These are phyloP conservation scores for Ceratobasidium sp. DNA, from an alignment of 1,284 basidiomycete species.

Conservation along the genomic window DNA sequence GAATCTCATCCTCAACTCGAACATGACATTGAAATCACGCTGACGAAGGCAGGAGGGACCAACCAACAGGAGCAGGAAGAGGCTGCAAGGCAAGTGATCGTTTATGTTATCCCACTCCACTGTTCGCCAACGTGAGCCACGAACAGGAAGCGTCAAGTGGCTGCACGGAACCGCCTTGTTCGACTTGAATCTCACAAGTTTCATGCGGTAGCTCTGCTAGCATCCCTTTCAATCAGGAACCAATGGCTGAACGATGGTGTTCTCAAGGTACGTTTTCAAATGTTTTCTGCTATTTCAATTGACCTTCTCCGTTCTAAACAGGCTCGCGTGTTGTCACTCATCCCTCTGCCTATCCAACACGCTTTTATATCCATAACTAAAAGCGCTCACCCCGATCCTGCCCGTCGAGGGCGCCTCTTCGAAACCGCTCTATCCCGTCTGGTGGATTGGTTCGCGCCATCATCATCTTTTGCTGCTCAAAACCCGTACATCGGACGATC, in stretches of 20 bases:
- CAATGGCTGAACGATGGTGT: constrained; percentile 84
- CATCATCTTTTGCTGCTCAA: constrained; percentile 34
- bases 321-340: constrained; percentile 86
- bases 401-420: constrained; percentile 84
- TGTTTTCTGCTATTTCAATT: constrained; percentile 22
- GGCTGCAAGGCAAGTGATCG: constrained; percentile 8
- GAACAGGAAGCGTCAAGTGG: constrained; percentile 40
- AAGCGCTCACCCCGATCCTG: constrained; percentile 81
- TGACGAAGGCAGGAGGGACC: constrained; percentile 25
- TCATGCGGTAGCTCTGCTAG: constrained; percentile 83
- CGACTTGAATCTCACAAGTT: constrained; percentile 87
- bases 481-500: constrained; percentile 60
- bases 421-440: constrained; percentile 80
- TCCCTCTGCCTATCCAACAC: constrained; percentile 81
- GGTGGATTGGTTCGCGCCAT: constrained; percentile 70
- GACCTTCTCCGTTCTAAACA: constrained; percentile 57
- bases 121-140: not conserved
- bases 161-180: constrained; percentile 68
- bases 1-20: constrained; percentile 28
- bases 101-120: not conserved
- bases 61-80: constrained; percentile 35
- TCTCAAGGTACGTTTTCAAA: constrained; percentile 72
- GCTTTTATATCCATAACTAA: constrained; percentile 83
- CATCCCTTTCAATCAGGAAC: constrained; percentile 82
- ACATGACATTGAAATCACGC: constrained; percentile 40